Evolutionary conservation across 805 yeast genomes (phyloP).

Genomic region (Candida ponderosae): DNA sequence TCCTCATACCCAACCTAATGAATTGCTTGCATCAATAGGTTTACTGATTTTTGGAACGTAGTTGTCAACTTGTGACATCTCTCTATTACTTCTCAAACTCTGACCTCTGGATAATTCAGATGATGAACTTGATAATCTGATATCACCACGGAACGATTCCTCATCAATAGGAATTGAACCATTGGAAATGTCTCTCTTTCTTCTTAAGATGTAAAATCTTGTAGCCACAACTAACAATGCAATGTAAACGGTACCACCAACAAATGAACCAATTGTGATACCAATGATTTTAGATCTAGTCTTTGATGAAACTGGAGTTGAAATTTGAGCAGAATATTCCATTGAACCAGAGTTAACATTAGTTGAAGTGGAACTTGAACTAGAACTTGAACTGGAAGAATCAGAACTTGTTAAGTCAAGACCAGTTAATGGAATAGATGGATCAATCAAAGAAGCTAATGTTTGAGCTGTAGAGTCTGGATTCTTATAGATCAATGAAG

Average conservation of each 20-base stretch:
- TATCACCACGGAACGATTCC: background rate
- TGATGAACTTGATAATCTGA: background rate
- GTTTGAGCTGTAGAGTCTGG: constrained; percentile 45
- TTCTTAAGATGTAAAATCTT: constrained; percentile 39
- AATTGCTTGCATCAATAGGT: constrained; percentile 64
- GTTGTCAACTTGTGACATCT: constrained; percentile 19
- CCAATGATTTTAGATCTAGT: constrained; percentile 54
- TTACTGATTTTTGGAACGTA: constrained; percentile 46
- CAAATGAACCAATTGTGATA: constrained; percentile 74
- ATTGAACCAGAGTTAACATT: constrained; percentile 19
- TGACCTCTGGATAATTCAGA: background rate
- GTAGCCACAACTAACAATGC: constrained; percentile 48
- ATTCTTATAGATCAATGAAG: constrained; percentile 56
- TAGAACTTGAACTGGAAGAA: constrained; percentile 10
- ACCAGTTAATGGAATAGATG: constrained; percentile 51
- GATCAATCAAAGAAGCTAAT: constrained; percentile 67
- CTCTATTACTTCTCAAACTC: constrained; percentile 1
- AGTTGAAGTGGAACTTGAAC: constrained; percentile 3
- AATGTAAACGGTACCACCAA: constrained; percentile 65
- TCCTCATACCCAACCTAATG: constrained; percentile 56
- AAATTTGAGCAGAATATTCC: constrained; percentile 17
- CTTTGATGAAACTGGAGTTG: constrained; percentile 15
- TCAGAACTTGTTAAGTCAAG: constrained; percentile 15
- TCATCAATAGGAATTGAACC: constrained; percentile 3
- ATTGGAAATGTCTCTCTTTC: constrained; percentile 8